Evolutionary conservation across 331 rosid genomes (phyloP).

Genomic region (Erythrophleum ivorense): DNA sequence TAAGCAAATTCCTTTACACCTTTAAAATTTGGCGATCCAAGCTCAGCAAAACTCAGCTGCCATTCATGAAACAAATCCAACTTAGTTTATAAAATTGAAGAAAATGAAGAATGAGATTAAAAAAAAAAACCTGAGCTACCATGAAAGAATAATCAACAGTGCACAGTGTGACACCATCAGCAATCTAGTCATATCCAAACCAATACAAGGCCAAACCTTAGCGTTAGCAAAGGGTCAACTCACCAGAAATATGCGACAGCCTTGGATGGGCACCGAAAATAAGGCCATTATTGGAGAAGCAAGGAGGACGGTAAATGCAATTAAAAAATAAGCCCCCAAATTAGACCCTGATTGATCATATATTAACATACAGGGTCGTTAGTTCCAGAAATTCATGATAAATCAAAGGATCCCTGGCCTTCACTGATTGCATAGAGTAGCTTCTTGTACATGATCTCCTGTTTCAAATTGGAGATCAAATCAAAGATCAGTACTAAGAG

Average conservation of each 20-base stretch:
- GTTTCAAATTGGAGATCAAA: conserved; percentile 41
- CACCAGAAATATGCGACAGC: conserved; percentile 57
- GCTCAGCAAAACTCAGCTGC: conserved; percentile 49
- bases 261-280: conserved; percentile 44
- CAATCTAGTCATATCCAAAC: no score
- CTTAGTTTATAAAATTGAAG: not conserved
- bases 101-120: not conserved
- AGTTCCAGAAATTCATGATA: conserved; percentile 81
- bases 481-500: conserved; percentile 38
- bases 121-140: no score
- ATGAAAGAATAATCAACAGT: no score
- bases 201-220: not conserved
- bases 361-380: conserved; percentile 68
- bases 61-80: conserved; percentile 13
- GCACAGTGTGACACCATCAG: no score
- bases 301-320: conserved; percentile 53
- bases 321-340: conserved; percentile 51
- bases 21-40: conserved; percentile 52
- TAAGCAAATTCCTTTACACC: conserved; percentile 62
- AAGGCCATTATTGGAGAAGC: conserved; percentile 60
- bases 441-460: conserved; percentile 97
- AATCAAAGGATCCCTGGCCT: conserved; percentile 99
- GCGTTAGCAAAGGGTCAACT: conserved; percentile 19
- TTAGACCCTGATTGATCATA: conserved; percentile 59
- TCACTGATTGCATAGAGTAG: conserved; percentile 94